These are phyloP conservation scores for Malus orientalis DNA, from an alignment of 306 rosid genomes.

Conservation along the genomic window DNA sequence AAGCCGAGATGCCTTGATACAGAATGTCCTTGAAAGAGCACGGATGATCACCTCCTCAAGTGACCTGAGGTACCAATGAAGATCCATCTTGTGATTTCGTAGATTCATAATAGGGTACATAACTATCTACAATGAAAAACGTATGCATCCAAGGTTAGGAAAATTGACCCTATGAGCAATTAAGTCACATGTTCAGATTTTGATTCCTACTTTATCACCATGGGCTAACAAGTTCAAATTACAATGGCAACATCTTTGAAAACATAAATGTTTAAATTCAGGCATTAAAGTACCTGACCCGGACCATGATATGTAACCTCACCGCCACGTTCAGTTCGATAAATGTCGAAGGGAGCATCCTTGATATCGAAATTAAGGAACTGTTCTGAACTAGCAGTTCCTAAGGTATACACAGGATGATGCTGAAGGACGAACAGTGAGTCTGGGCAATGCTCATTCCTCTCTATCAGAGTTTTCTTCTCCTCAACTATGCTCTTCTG, in stretches of 20 bases:
- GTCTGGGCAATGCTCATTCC: slow-evolving; percentile 23
- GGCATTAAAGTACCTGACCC: slow-evolving; percentile 30
- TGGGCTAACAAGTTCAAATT: background rate
- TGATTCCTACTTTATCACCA: background rate
- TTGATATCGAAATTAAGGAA: slow-evolving; percentile 32
- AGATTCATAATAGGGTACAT: slow-evolving; percentile 86
- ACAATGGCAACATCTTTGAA: background rate
- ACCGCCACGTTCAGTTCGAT: slow-evolving; percentile 45
- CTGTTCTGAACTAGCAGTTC: slow-evolving; percentile 32
- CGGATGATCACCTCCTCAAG: slow-evolving; percentile 77
- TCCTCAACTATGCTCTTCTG: slow-evolving; percentile 34
- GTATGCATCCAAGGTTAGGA: background rate
- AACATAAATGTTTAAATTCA: background rate
- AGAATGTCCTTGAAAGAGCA: slow-evolving; percentile 59
- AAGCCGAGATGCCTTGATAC: slow-evolving; percentile 57
- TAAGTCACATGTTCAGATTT: background rate
- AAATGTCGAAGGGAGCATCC: slow-evolving; percentile 29
- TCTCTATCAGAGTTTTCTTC: slow-evolving; percentile 25
- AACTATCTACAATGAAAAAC: slow-evolving; percentile 48
- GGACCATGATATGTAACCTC: slow-evolving; percentile 52
- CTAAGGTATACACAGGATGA: slow-evolving; percentile 40
- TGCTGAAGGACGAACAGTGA: slow-evolving; percentile 41
- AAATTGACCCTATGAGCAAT: background rate
- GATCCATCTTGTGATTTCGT: slow-evolving; percentile 77
- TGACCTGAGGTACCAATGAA: slow-evolving; percentile 61